Percentiles rank a stretch among this genome's conserved stretches.
Evolutionary conservation across 208 protist genomes (phyloP).

Genomic region (Wallacemonas rigidus): DNA sequence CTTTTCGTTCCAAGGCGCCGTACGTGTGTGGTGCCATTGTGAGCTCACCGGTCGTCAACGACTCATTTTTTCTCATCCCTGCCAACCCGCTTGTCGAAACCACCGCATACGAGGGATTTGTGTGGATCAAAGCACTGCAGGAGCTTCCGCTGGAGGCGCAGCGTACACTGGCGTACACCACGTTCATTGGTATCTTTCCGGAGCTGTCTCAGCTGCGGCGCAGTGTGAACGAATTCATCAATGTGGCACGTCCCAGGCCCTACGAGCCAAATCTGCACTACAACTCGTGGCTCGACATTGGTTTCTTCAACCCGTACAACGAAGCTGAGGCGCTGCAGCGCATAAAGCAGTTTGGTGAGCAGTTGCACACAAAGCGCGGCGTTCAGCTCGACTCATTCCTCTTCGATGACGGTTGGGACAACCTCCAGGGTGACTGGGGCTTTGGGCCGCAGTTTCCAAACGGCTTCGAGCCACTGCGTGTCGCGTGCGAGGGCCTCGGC

Average conservation of each 20-base stretch:
- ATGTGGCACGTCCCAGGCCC: neutral
- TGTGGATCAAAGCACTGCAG: constrained; percentile 1
- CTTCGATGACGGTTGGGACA: constrained; percentile 12
- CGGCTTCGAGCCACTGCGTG: constrained; percentile 7
- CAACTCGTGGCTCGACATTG: constrained; percentile 13
- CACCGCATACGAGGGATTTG: constrained; percentile 7
- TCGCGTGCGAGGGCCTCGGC: neutral
- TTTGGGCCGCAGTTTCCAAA: constrained; percentile 7
- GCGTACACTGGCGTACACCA: constrained; percentile 1
- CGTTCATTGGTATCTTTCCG: constrained; percentile 8
- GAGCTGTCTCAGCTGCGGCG: constrained; percentile 6
- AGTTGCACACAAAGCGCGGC: constrained; percentile 2
- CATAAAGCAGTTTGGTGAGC: neutral
- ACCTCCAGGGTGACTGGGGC: constrained; percentile 3
- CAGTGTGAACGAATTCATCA: constrained; percentile 8
- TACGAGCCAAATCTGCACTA: constrained; percentile 10
- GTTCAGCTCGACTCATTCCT: constrained; percentile 6
- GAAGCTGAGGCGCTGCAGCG: constrained; percentile 6
- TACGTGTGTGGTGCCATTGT: constrained; percentile 11
- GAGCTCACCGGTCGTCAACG: constrained; percentile 6
- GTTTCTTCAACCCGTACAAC: constrained; percentile 6
- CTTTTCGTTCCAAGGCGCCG: constrained; percentile 6
- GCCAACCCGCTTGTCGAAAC: constrained; percentile 3
- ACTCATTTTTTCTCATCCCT: constrained; percentile 9
- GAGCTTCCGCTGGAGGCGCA: neutral